Evolutionary conservation across 768 basidiomycete species (phyloP), one percentile per base, ranked within the genome.

Genomic region (Hygrophorus russula): DNA sequence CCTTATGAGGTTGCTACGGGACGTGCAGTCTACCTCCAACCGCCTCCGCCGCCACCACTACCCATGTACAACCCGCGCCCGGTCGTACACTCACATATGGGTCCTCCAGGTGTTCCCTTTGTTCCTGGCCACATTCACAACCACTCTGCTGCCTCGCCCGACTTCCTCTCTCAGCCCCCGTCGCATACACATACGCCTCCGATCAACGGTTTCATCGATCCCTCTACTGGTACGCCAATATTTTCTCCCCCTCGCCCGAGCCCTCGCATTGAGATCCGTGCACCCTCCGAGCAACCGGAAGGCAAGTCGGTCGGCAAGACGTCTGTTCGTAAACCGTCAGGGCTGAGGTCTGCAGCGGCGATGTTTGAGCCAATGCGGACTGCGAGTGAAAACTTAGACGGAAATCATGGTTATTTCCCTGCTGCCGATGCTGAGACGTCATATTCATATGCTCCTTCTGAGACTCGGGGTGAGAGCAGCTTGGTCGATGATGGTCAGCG

Each of bases 1-100:
- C 69, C 84, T n/a, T 89, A 80, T 55, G 87, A 90, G 59, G 56
- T 88, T 41, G 78, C 84, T 11, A 88, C 84, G 4, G 88, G 88
- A 32, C 84, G 83, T 31, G 75, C 84, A 9, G 79, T 90, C 28
- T 82, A 81, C 52, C 67, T 89, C 20, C 73, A 78, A 48, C 61
- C 70, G n/a, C 67, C 71, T 8, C 72, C 76, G n/a, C 24, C 70
- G n/a, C 67, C 71, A 10, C 72, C 76, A 14, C 72, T 76, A 14
- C 66, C 70, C 2, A 70, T 82, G 66, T 82, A 76, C 54, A 78
- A 76, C 39, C 78, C 80, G 40, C 78, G 75, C n/a, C 79, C 82
- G 12, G 54, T 78, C 44, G 69, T 80, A 51, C 76, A 73, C 46
- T 63, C 71, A 11, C 73, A 76, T 57, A 65, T 72, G 55, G 60